Conservation (phyloP, 163 green algal species). For the Prototheca wickerhamii region DNA sequence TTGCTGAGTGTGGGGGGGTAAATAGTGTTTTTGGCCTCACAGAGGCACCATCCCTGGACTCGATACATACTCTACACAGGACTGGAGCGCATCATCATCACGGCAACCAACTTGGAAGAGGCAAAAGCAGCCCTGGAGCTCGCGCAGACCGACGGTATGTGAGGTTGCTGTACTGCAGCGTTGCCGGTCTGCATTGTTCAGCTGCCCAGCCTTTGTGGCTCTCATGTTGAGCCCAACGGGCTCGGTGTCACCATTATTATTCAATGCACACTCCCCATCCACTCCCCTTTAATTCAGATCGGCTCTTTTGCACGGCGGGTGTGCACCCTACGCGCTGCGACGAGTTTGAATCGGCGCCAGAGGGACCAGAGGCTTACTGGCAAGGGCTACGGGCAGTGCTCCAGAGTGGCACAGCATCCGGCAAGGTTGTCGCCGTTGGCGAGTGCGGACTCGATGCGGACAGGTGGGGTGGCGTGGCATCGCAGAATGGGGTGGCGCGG, state of each 20-base stretch:
- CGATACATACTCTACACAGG: slow-evolving; percentile 14
- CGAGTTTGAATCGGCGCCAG: slow-evolving; percentile 52
- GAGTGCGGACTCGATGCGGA: slow-evolving; percentile 78
- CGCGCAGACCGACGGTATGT: slow-evolving; percentile 36
- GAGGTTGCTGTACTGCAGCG: neutral
- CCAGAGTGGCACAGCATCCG: slow-evolving; percentile 26
- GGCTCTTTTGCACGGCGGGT: slow-evolving; percentile 70
- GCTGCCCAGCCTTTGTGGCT: neutral
- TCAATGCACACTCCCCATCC: neutral
- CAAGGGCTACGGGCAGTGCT: slow-evolving; percentile 37
- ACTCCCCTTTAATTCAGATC: slow-evolving; percentile 5
- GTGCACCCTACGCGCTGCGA: slow-evolving; percentile 74
- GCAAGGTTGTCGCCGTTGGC: slow-evolving; percentile 77
- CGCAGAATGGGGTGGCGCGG: neutral
- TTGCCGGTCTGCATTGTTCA: neutral
- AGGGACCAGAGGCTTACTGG: slow-evolving; percentile 42
- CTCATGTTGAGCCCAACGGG: too few species aligned
- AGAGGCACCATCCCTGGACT: neutral
- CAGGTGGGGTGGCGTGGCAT: slow-evolving; percentile 19
- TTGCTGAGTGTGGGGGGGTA: neutral
- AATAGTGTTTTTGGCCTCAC: neutral
- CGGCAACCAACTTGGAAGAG: slow-evolving; percentile 51
- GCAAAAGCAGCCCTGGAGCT: slow-evolving; percentile 41
- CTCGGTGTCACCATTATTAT: neutral
- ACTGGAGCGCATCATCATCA: slow-evolving; percentile 70